These are phyloP conservation scores for Ceratobasidium sp. DNA, from an alignment of 1,284 basidiomycete species.

Conservation along the genomic window DNA sequence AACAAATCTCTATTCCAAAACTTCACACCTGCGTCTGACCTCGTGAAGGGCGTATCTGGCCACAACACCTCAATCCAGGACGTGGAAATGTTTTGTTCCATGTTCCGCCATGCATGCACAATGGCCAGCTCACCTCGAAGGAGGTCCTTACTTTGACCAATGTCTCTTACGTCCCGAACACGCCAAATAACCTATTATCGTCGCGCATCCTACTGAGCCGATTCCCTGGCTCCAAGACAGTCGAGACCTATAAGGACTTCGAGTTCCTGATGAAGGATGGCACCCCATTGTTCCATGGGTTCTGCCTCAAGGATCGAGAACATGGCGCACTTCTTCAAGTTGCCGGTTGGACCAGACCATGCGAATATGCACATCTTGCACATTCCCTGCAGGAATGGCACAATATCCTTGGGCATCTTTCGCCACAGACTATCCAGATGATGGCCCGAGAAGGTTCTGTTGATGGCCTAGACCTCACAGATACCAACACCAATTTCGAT, in stretches of 20 bases:
- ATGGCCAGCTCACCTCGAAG: no score
- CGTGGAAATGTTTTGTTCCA: not conserved
- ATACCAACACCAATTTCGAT: not conserved
- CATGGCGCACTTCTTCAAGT: not conserved
- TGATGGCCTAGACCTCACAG: not conserved
- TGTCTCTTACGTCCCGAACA: no score
- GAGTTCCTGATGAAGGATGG: no score
- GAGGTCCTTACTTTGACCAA: no score
- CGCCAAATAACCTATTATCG: no score
- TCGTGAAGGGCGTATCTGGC: not conserved
- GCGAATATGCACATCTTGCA: not conserved
- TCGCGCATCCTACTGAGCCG: no score
- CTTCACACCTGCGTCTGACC: not conserved
- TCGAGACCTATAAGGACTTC: no score
- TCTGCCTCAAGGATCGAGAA: no score
- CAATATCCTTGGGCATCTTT: not conserved
- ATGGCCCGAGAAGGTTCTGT: not conserved
- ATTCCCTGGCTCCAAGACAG: no score
- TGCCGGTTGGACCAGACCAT: not conserved
- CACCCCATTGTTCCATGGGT: no score
- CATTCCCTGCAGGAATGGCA: not conserved
- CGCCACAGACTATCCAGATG: not conserved
- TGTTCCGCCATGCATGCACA: no score
- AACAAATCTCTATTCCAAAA: not conserved
- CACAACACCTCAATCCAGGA: not conserved